A percentile compares a stretch with the other conserved stretches of the same genome.
These are phyloP conservation scores for Ceratopteris richardii DNA, from an alignment of 75 land plant genomes.

Conservation along the genomic window DNA sequence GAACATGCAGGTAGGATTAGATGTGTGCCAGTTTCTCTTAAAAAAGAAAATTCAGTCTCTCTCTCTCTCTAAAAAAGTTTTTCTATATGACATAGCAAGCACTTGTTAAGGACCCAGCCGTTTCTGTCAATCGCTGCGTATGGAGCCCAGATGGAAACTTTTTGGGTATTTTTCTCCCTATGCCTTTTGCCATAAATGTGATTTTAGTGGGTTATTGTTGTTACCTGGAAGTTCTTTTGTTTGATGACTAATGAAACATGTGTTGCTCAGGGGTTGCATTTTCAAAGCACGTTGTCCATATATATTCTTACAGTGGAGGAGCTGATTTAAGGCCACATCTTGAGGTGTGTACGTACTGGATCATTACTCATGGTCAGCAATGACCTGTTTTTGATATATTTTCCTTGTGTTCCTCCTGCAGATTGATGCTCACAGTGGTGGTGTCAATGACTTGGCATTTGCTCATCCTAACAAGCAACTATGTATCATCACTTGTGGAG, in stretches of 20 bases:
- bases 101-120: slow-evolving; percentile 43
- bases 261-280: slow-evolving; percentile 61
- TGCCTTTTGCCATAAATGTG: not conserved
- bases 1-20: slow-evolving; percentile 40
- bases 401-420: too few species aligned
- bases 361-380: too few species aligned
- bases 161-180: slow-evolving; percentile 35
- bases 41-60: not conserved
- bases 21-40: not conserved
- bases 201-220: not conserved
- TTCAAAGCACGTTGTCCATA: too few species aligned
- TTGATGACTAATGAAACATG: not conserved
- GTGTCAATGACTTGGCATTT: too few species aligned
- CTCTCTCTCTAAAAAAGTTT: not conserved
- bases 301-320: slow-evolving; percentile 50
- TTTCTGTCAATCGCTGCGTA: too few species aligned
- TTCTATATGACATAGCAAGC: slow-evolving; percentile 36
- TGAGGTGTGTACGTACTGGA: slow-evolving; percentile 77
- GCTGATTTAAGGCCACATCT: slow-evolving; percentile 48
- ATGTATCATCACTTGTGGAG: too few species aligned
- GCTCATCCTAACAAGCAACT: too few species aligned
- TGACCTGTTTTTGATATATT: too few species aligned
- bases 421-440: too few species aligned
- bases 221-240: too few species aligned
- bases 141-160: slow-evolving; percentile 75